Base-by-base conservation (phyloP, 306 rosid species). In the Arachis stenosperma region DNA sequence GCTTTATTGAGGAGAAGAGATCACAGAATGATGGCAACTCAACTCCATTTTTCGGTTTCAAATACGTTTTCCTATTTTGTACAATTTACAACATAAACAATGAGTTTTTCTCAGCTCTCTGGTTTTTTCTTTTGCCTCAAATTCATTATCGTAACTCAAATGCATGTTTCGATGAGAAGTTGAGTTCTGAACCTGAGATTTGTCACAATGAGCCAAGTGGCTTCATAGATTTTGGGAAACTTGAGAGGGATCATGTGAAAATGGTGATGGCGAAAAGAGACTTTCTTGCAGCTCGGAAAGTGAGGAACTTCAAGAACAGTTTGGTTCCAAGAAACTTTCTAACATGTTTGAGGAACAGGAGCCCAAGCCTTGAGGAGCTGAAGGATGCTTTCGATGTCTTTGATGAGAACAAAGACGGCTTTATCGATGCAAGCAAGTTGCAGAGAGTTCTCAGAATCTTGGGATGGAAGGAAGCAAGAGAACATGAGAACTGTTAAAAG, bases 341-440 rank as follows among this genome's bases (percentile, higher is more conserved):
- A 84, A 43, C 40, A 67, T 91, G 86, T 91, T 94, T 86, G 90
- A 91, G 11, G 98, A 91, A 67, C 74, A 79, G 39, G 97, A 94
- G 65, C 98, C 98, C 98, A 5, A 89, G 97, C 71, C 59, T 91
- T 65, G 91, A 81, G 74, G 98, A 94, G 79, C 75, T 94, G 75
- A 94, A 91, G 75, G 83, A 86, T 61, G 96, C 97, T 74, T 94
- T 94, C 70, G 86, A 91, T 75, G 94, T 91, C 58, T 91, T 86
- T 78, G 97, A 94, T 84, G 74, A 69, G 80, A 94, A 91, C 79
- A 74, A 77, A 72, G 96, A 94, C 80, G 96, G 96, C 9, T 86
- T 85, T 54, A 86, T 94, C 52, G 97, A 86, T 81, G 96, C 82
- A 27, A 11, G 30, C 69, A 97, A 94, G 61, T 75, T 94, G 86